Evolutionary conservation across 2,329 filamentous ascomycete species (phyloP).

Genomic region (Celoporthe dispersa): DNA sequence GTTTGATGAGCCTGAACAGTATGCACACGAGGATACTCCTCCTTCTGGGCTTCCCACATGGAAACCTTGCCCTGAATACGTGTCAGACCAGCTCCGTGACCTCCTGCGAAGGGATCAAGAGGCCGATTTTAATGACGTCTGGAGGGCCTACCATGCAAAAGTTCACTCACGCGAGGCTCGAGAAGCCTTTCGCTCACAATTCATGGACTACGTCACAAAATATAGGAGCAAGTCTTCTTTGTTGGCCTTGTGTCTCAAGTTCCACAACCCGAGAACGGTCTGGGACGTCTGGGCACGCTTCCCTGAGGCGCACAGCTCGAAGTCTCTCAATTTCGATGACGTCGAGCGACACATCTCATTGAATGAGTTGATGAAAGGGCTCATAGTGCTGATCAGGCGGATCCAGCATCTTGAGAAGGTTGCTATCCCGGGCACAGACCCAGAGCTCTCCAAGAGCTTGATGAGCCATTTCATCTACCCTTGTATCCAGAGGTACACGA

Average conservation of each 20-base stretch:
- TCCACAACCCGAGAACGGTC: slow-evolving; percentile 14
- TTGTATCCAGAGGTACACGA: slow-evolving; percentile 18
- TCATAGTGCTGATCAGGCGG: slow-evolving; percentile 16
- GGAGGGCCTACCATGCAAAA: slow-evolving; percentile 21
- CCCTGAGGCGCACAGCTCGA: slow-evolving; percentile 17
- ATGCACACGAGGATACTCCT: neutral
- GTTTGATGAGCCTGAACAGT: neutral
- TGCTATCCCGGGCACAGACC: slow-evolving; percentile 2
- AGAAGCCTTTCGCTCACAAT: slow-evolving; percentile 10
- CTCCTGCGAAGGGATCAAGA: slow-evolving; percentile 7
- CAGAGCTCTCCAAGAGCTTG: slow-evolving; percentile 17
- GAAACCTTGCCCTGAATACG: neutral
- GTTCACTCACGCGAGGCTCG: neutral
- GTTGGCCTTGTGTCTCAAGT: slow-evolving; percentile 22
- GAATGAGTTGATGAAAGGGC: slow-evolving; percentile 13
- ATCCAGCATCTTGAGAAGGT: slow-evolving; percentile 1
- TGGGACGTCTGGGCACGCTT: slow-evolving; percentile 23
- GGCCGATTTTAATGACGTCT: slow-evolving; percentile 11
- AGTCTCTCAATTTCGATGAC: slow-evolving; percentile 18
- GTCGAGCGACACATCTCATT: slow-evolving; percentile 15
- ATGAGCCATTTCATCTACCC: slow-evolving; percentile 23
- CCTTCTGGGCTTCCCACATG: neutral
- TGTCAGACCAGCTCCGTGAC: neutral
- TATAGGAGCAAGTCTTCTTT: slow-evolving; percentile 18
- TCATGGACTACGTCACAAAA: slow-evolving; percentile 23